Evolutionary conservation across 805 yeast genomes (phyloP).

Genomic region (Schwanniomyces sp.): DNA sequence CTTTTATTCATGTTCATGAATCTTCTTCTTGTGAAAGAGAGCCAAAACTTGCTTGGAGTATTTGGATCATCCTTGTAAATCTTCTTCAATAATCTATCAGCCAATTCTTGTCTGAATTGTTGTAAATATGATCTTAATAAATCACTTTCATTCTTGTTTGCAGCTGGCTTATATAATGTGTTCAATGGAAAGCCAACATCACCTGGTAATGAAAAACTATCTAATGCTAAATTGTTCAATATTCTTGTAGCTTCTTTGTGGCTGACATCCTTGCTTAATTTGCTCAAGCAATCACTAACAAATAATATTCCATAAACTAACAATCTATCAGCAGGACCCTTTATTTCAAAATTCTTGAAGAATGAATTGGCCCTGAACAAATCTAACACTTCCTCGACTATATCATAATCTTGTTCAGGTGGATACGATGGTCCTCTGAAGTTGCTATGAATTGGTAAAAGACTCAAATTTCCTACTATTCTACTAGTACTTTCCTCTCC

Average conservation of each 20-base stretch:
- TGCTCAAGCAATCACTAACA: slow-evolving; percentile 79
- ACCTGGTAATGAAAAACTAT: slow-evolving; percentile 89
- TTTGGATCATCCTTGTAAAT: slow-evolving; percentile 59
- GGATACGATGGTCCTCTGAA: slow-evolving; percentile 88
- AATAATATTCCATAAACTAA: slow-evolving; percentile 91
- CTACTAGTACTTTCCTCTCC: slow-evolving; percentile 61
- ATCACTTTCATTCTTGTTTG: slow-evolving; percentile 73
- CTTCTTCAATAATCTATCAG: slow-evolving; percentile 72
- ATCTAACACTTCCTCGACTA: slow-evolving; percentile 87
- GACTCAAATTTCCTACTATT: slow-evolving; percentile 72
- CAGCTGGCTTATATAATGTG: slow-evolving; percentile 71
- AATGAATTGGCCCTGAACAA: slow-evolving; percentile 94
- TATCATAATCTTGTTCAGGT: slow-evolving; percentile 76
- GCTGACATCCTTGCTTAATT: slow-evolving; percentile 49
- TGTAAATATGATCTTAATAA: slow-evolving; percentile 77
- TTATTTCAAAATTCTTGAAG: slow-evolving; percentile 95
- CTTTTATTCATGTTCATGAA: slow-evolving; percentile 98
- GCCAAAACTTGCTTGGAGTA: slow-evolving; percentile 87
- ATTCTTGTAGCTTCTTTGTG: slow-evolving; percentile 60
- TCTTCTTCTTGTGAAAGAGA: slow-evolving; percentile 90
- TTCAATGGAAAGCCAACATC: slow-evolving; percentile 93
- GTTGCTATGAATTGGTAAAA: slow-evolving; percentile 82
- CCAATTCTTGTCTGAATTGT: slow-evolving; percentile 94
- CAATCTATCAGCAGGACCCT: slow-evolving; percentile 91
- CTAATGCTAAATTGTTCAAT: slow-evolving; percentile 85